Conservation (phyloP, 805 yeast species). For the Saccharomyces kudriavzevii region DNA sequence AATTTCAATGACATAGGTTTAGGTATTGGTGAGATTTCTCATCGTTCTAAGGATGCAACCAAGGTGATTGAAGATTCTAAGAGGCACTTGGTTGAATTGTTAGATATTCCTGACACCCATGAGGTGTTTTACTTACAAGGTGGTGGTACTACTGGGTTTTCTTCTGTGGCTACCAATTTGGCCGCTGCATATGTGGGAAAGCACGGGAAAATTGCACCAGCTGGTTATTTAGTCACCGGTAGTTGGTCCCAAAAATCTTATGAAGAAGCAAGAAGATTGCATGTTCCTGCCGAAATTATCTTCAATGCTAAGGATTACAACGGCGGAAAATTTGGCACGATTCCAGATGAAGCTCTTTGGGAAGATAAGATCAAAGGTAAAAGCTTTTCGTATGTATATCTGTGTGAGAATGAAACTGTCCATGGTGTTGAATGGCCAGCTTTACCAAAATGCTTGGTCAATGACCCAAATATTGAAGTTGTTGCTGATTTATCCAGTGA, state of each 20-base stretch:
- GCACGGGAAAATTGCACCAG: conserved; percentile 68
- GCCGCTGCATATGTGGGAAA: conserved; percentile 64
- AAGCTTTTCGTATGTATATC: conserved; percentile 75
- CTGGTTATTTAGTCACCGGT: conserved; percentile 86
- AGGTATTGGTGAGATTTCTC: conserved; percentile 95
- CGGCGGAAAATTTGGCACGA: conserved; percentile 51
- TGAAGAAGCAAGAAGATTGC: conserved; percentile 82
- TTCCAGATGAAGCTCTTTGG: conserved; percentile 67
- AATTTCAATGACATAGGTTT: conserved; percentile 62
- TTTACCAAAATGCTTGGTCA: conserved; percentile 41
- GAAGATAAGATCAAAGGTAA: conserved; percentile 34
- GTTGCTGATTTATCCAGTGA: conserved; percentile 95
- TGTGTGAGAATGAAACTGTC: conserved; percentile 96
- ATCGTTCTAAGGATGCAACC: conserved; percentile 79
- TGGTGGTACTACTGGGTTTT: conserved; percentile 95
- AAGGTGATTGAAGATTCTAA: conserved; percentile 72
- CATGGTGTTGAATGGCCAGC: conserved; percentile 79
- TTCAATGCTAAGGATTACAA: conserved; percentile 50
- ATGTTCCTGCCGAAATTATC: conserved; percentile 62
- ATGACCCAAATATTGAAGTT: conserved; percentile 57
- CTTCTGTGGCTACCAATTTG: conserved; percentile 77
- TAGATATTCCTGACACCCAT: conserved; percentile 81
- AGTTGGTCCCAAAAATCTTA: conserved; percentile 85
- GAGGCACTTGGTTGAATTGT: conserved; percentile 50
- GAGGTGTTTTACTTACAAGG: conserved; percentile 95